Conservation (phyloP, 306 rosid genomes). For the Sesbania bispinosa region DNA sequence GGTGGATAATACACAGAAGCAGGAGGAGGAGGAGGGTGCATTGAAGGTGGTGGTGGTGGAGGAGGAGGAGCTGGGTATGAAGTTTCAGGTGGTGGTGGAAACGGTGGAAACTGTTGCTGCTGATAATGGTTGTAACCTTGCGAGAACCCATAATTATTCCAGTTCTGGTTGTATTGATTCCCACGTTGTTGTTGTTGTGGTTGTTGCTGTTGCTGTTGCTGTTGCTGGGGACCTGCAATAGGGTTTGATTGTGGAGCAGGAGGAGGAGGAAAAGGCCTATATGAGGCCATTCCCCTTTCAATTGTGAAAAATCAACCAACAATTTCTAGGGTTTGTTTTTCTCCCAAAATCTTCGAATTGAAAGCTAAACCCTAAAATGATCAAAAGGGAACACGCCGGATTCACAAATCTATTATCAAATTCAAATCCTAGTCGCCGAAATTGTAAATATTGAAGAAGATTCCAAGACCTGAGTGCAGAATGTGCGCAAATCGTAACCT, state of each 20-base stretch:
- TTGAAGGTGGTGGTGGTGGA: slow-evolving; percentile 46
- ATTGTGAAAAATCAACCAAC: not conserved
- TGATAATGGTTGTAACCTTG: slow-evolving; percentile 29
- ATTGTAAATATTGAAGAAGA: not conserved
- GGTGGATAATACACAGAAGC: slow-evolving; percentile 58
- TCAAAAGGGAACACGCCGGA: no score
- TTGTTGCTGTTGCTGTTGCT: no score
- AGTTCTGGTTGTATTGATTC: slow-evolving; percentile 52
- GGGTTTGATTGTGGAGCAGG: slow-evolving; percentile 28
- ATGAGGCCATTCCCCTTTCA: slow-evolving; percentile 61
- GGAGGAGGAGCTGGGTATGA: slow-evolving; percentile 49
- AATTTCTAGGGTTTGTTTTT: not conserved
- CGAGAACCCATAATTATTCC: slow-evolving; percentile 35
- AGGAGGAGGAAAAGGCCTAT: slow-evolving; percentile 51
- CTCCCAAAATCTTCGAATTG: not conserved
- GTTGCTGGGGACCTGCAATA: slow-evolving; percentile 41
- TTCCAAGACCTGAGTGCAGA: not conserved
- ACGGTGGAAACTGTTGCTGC: slow-evolving; percentile 45
- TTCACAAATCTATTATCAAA: not conserved
- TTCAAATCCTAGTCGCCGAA: not conserved
- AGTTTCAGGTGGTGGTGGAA: slow-evolving; percentile 43
- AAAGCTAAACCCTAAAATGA: not conserved
- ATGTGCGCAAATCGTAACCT: no score
- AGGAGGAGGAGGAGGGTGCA: slow-evolving; percentile 42
- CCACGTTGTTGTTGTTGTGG: no score